These are phyloP conservation scores for Akebia trifoliata DNA, from an alignment of 164 flowering plant species.

Conservation along the genomic window DNA sequence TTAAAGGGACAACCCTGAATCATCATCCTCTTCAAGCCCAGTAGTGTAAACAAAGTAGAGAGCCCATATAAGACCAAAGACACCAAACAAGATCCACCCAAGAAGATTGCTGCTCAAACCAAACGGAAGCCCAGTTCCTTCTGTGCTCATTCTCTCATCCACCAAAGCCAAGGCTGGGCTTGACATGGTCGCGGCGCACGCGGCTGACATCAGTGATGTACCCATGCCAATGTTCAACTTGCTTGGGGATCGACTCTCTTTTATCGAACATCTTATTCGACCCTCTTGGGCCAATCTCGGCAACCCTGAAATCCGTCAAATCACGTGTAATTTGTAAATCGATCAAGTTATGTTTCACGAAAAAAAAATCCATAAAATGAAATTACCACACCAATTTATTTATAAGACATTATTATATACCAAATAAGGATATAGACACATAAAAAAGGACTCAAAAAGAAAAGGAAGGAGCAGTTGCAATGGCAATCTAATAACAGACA, in stretches of 20 bases:
- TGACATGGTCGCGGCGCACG: slow-evolving; percentile 34
- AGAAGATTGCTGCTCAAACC: slow-evolving; percentile 91
- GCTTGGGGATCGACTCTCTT: slow-evolving; percentile 22
- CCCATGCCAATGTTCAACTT: slow-evolving; percentile 26
- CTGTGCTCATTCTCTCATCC: slow-evolving; percentile 92
- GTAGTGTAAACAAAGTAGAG: slow-evolving; percentile 60
- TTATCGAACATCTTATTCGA: slow-evolving; percentile 41
- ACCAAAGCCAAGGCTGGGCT: slow-evolving; percentile 71
- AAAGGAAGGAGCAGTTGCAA: no score
- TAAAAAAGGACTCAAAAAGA: no score
- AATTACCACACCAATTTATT: no score
- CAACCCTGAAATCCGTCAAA: slow-evolving; percentile 30
- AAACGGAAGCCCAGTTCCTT: slow-evolving; percentile 89
- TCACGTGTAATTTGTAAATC: neutral
- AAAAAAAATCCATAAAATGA: neutral
- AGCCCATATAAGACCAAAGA: slow-evolving; percentile 84
- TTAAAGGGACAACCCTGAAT: slow-evolving; percentile 82
- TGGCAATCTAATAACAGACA: no score
- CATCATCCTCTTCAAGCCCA: slow-evolving; percentile 89
- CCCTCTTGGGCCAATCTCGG: slow-evolving; percentile 39
- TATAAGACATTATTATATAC: no score
- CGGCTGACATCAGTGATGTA: slow-evolving; percentile 42
- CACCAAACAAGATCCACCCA: slow-evolving; percentile 91
- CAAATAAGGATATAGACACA: no score
- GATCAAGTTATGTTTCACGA: neutral